A percentile compares a stretch with the other conserved stretches of the same genome.
These are phyloP conservation scores for Sesbania bispinosa DNA, from an alignment of 306 rosid species.

Conservation along the genomic window DNA sequence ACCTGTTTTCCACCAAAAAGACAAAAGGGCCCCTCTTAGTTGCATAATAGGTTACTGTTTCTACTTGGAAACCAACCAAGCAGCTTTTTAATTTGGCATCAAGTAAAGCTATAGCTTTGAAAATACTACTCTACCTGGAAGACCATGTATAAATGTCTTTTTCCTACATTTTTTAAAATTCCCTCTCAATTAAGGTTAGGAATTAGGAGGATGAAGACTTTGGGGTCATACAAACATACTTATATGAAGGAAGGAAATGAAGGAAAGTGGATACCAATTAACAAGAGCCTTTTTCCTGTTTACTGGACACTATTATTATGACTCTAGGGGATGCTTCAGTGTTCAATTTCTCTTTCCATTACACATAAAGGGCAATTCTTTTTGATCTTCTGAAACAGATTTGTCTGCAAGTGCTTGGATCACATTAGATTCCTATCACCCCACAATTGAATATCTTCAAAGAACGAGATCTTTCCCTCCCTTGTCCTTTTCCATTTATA, in stretches of 20 bases:
- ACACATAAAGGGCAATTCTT: slow-evolving; percentile 37
- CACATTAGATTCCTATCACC: slow-evolving; percentile 49
- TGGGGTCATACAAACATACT: slow-evolving; percentile 18
- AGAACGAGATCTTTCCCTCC: slow-evolving; percentile 37
- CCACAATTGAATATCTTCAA: slow-evolving; percentile 35
- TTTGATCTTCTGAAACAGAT: slow-evolving; percentile 37
- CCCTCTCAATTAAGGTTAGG: slow-evolving; percentile 25
- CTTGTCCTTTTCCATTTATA: slow-evolving; percentile 46
- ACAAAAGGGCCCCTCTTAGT: slow-evolving; percentile 8
- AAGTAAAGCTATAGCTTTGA: slow-evolving; percentile 19
- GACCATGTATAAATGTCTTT: slow-evolving; percentile 27
- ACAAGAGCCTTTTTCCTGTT: slow-evolving; percentile 10
- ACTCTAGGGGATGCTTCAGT: slow-evolving; percentile 31
- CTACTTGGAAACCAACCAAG: slow-evolving; percentile 26
- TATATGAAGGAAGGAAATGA: slow-evolving; percentile 6
- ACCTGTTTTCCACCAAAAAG: not conserved
- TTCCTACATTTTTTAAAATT: slow-evolving; percentile 27
- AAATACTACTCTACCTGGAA: slow-evolving; percentile 24
- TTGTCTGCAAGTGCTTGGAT: slow-evolving; percentile 57
- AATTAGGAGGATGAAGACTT: slow-evolving; percentile 5
- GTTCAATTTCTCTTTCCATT: slow-evolving; percentile 29
- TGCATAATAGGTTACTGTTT: slow-evolving; percentile 9
- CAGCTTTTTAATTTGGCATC: slow-evolving; percentile 39
- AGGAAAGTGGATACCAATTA: not conserved
- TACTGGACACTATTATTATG: slow-evolving; percentile 7